Evolutionary conservation across 768 basidiomycete genomes (phyloP).

Genomic region (Lentinula sp.): DNA sequence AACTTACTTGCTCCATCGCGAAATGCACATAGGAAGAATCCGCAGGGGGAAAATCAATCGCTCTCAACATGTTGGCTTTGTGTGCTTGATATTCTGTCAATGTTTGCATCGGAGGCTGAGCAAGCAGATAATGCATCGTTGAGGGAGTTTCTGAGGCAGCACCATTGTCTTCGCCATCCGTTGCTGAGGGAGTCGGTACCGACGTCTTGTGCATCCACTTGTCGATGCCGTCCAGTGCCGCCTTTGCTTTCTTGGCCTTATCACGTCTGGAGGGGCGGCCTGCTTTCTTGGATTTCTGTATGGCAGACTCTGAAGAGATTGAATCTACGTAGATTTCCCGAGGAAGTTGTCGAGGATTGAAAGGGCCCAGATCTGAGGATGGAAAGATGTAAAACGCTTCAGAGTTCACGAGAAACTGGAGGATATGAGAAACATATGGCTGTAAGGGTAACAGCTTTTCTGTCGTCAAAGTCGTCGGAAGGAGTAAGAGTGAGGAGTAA

Average conservation of each 20-base stretch:
- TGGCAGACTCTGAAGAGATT: slow-evolving; percentile 15
- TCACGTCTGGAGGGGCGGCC: slow-evolving; percentile 63
- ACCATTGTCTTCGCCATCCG: not conserved
- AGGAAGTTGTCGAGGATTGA: slow-evolving; percentile 62
- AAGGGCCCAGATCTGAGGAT: slow-evolving; percentile 35
- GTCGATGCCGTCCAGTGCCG: slow-evolving; percentile 41
- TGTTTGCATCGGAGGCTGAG: slow-evolving; percentile 23
- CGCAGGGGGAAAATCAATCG: slow-evolving; percentile 19
- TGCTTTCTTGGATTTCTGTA: slow-evolving; percentile 38
- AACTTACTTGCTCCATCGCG: slow-evolving; percentile 40
- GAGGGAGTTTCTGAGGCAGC: slow-evolving; percentile 9
- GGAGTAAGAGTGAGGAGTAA: slow-evolving; percentile 37
- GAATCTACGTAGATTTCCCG: slow-evolving; percentile 52
- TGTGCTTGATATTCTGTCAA: slow-evolving; percentile 34
- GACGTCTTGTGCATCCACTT: slow-evolving; percentile 37
- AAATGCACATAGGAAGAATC: slow-evolving; percentile 12
- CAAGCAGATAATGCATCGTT: slow-evolving; percentile 24
- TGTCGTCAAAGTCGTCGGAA: slow-evolving; percentile 41
- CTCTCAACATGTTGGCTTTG: slow-evolving; percentile 34
- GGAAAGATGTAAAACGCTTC: slow-evolving; percentile 60
- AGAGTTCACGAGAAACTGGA: slow-evolving; percentile 40
- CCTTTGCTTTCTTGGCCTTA: slow-evolving; percentile 46
- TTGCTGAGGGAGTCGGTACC: slow-evolving; percentile 3
- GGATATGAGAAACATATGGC: slow-evolving; percentile 43
- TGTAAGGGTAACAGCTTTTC: slow-evolving; percentile 37